Evolutionary conservation across 495 filamentous ascomycete species (phyloP).

Genomic region (Aspergillus taichungensis): DNA sequence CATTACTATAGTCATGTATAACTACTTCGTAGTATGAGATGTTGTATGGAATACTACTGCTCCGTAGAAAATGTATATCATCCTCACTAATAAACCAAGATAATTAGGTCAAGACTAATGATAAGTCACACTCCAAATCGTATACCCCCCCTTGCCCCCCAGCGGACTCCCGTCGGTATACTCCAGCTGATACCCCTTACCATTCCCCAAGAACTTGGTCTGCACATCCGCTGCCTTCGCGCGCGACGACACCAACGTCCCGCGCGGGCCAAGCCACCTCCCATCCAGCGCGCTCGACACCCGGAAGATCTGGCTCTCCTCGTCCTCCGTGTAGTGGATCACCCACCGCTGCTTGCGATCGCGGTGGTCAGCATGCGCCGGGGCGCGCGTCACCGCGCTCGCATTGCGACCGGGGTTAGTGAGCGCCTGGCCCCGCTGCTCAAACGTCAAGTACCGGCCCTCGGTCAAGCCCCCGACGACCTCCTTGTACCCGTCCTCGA

Average conservation of each 20-base stretch:
- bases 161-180: slow-evolving; percentile 18
- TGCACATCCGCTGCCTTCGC: slow-evolving; percentile 25
- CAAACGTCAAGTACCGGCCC: slow-evolving; percentile 38
- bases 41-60: too few species aligned
- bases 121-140: slow-evolving; percentile 40
- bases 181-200: slow-evolving; percentile 33
- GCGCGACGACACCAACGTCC: slow-evolving; percentile 12
- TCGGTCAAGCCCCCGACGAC: slow-evolving; percentile 45
- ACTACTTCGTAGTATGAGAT: too few species aligned
- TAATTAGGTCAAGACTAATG: slow-evolving; percentile 9
- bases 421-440: slow-evolving; percentile 23
- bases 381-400: slow-evolving; percentile 16
- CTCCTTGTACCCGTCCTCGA: slow-evolving; percentile 45
- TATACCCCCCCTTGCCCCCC: slow-evolving; percentile 20
- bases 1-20: too few species aligned
- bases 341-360: slow-evolving; percentile 41
- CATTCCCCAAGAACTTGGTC: slow-evolving; percentile 32
- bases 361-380: slow-evolving; percentile 27
- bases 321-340: slow-evolving; percentile 31
- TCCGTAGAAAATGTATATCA: too few species aligned
- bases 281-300: slow-evolving; percentile 42
- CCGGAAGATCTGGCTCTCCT: slow-evolving; percentile 34
- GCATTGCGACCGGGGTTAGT: slow-evolving; percentile 13
- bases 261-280: slow-evolving; percentile 25
- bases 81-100: too few species aligned